These are phyloP conservation scores for Schizosaccharomyces osmophilus DNA, from an alignment of 805 yeast species.

Conservation along the genomic window DNA sequence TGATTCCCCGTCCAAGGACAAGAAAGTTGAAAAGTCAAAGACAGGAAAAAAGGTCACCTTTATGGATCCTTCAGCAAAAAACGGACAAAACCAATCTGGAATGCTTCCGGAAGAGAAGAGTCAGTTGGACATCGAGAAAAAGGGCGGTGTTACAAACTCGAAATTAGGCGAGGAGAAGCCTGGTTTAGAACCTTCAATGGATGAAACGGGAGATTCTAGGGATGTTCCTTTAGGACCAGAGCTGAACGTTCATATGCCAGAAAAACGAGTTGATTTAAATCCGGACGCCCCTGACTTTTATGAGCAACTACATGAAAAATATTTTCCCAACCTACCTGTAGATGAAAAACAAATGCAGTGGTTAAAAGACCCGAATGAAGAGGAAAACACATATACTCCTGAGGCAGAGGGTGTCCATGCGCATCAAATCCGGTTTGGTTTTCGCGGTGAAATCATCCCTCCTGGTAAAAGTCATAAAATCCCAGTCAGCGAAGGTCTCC, in stretches of 20 bases:
- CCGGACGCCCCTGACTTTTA: constrained; percentile 56
- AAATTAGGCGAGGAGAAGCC: too few species aligned
- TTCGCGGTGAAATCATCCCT: constrained; percentile 51
- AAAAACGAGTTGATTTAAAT: constrained; percentile 19
- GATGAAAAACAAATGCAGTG: constrained; percentile 67
- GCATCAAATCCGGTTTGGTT: constrained; percentile 63
- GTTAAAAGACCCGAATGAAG: constrained; percentile 45
- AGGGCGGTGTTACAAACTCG: too few species aligned
- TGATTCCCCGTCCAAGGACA: too few species aligned
- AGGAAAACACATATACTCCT: constrained; percentile 20
- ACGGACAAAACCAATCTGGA: too few species aligned
- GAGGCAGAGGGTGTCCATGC: constrained; percentile 16
- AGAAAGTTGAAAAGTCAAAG: too few species aligned
- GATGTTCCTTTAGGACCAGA: too few species aligned
- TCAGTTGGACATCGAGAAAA: too few species aligned
- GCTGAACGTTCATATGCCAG: constrained; percentile 5
- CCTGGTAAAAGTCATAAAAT: constrained; percentile 26
- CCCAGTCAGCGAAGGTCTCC: constrained; percentile 45
- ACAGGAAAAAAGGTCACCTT: too few species aligned
- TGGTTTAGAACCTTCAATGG: too few species aligned
- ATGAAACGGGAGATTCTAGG: too few species aligned
- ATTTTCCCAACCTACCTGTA: constrained; percentile 69
- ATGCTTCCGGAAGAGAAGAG: too few species aligned
- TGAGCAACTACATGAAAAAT: constrained; percentile 56
- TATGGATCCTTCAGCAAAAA: too few species aligned